These are phyloP conservation scores for Triangularia verruculosa DNA, from an alignment of 2,329 filamentous ascomycete species.

Conservation along the genomic window DNA sequence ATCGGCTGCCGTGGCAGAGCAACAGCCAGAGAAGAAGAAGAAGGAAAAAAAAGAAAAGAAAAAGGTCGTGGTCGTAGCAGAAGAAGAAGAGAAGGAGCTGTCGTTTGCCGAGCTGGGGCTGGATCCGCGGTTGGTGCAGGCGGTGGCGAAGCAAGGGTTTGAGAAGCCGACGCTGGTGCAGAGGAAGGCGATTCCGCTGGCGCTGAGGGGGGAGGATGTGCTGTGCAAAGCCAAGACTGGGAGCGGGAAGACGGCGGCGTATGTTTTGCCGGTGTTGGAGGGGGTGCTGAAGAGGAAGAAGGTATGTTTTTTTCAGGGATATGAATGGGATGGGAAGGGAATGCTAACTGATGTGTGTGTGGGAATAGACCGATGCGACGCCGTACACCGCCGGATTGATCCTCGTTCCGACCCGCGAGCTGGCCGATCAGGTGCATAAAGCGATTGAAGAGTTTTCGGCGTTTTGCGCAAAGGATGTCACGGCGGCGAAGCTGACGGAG, in stretches of 20 bases:
- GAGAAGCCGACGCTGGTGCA: constrained; percentile 86
- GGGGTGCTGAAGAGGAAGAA: constrained; percentile 74
- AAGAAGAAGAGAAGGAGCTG: constrained; percentile 34
- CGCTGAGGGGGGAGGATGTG: constrained; percentile 83
- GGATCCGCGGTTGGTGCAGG: constrained; percentile 82
- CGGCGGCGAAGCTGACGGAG: constrained; percentile 81
- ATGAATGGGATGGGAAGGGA: background rate
- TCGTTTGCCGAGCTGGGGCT: constrained; percentile 77
- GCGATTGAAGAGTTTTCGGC: constrained; percentile 71
- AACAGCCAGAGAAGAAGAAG: constrained; percentile 31
- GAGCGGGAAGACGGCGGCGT: constrained; percentile 96
- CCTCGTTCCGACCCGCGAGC: constrained; percentile 89
- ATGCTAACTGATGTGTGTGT: background rate
- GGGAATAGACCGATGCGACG: constrained; percentile 44
- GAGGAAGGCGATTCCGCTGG: constrained; percentile 80
- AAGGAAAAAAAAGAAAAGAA: constrained; percentile 11
- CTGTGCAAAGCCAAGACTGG: constrained; percentile 91
- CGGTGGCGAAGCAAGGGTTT: constrained; percentile 80
- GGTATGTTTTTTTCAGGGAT: constrained; percentile 19
- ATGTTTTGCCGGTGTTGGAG: constrained; percentile 85
- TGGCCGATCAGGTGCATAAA: constrained; percentile 86
- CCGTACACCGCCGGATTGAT: constrained; percentile 72
- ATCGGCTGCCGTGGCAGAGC: constrained; percentile 34
- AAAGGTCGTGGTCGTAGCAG: constrained; percentile 10
- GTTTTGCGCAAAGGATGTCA: constrained; percentile 82